Evolutionary conservation across 495 filamentous ascomycete genomes (phyloP), one percentile per base, ranked within the genome.

Genomic region (Aspergillus ostianus): DNA sequence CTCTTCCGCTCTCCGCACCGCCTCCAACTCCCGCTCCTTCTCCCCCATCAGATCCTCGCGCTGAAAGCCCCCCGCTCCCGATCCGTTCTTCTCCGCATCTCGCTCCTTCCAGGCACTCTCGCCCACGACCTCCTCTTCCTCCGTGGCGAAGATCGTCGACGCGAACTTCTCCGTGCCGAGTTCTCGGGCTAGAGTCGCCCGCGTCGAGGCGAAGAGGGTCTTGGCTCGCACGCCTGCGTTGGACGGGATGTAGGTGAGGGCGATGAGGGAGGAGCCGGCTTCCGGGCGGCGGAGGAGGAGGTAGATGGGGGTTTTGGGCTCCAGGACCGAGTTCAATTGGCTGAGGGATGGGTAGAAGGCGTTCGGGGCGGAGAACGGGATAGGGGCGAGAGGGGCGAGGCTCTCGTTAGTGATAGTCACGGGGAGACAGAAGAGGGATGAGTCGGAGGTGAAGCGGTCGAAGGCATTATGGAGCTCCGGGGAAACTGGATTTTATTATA

Each of bases 171-270:
- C 94, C 20, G 84, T 86, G 50, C 94, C 94, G 17, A 98, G 81
- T 75, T 97, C 93, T 47, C 93, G 83, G 46, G 87, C 79, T 12
- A 98, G 80, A 0, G 92, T 93, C 55, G 93, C 79, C 45, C 92
- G 85, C 18, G 94, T 96, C 46, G 89, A 85, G 36, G 94, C 93
- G 73, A 97, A 96, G 53, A 98, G 84, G 81, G 92, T 98, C 82
- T 98, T 98, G 64, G 93, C 88, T 46, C 94, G 88, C 45, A 98
- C 94, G 18, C 89, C 89, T 6, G 94, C 93, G 55, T 88, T 74
- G 69, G 92, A 90, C 4, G 94, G 94, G 48, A 98, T 90, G 70
- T 96, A 97, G 30, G 94, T 93, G 48, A 97, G 77, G 49, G 90
- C 90, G 54, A 92, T 73, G 60, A 94, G 86, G 18, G 73, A 66